Evolutionary conservation across 1,284 basidiomycete genomes (phyloP), one percentile per base, ranked within the genome.

Genomic region (Bjerkandera adusta): DNA sequence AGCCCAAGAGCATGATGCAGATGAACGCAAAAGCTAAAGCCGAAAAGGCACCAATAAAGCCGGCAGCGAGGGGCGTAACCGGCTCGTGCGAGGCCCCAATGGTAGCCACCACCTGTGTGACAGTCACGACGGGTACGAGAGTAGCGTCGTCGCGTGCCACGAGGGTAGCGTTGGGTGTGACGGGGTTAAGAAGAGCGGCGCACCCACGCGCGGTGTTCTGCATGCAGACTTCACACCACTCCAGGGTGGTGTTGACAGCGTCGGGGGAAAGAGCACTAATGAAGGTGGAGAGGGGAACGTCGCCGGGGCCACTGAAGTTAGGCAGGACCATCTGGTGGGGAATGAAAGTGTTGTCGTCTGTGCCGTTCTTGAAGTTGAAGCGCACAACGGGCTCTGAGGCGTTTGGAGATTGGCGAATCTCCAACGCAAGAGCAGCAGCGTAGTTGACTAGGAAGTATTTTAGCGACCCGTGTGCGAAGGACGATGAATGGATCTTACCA

Each of bases 311-410:
- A 40, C 52, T 43, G 50, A 52, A 57, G 20, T 56, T 63, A 27
- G 62, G 41, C 49, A 68, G 52, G 42, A 43, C 35, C 53, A 63
- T 53, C 3, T 55, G 51, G 57, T 62, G 61, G 37, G 61, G 43
- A 43, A 39, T 51, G 55, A 58, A 63, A 30, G 49, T 37, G 18
- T 56, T 54, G 47, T 68, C 65, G 32, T 64, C 57, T 1, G 77
- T 71, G 4, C 69, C 74, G 53, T 78, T 78, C 55, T 89, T 71
- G 70, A 88, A 82, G 53, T 71, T 70, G 62, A 85, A 76, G 5
- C 73, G 75, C 37, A 72, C 67, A 58, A 81, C 69, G 72, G 59
- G 45, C 35, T 54, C 57, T 16, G 43, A 22, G n/a, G 57, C 32
- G 4, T 56, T 44, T 43, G 62, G 45, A 44, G 59, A 32, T 56